Base-by-base conservation (phyloP, 2,329 filamentous ascomycete species). In the Xylaria sp. region DNA sequence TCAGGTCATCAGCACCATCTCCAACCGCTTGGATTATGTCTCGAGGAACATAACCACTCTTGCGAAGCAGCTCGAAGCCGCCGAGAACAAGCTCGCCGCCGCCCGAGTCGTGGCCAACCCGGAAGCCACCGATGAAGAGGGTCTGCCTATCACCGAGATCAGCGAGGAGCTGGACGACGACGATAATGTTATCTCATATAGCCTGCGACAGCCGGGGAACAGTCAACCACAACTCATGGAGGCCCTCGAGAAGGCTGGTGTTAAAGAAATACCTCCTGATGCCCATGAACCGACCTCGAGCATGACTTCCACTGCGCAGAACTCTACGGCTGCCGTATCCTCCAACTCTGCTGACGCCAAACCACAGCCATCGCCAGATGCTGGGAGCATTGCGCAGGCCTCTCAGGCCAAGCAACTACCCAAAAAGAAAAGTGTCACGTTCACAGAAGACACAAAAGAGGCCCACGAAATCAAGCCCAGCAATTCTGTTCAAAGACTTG, bases 131-230 rank as follows among this genome's bases (percentile, higher is more conserved):
- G 89, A 92, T 69, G 91, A 92, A 69, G 89, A 90, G 13, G 90
- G 90, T 0, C 83, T 94, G 61, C 92, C 94, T 0, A 88, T 98
- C 67, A 94, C 92, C 39, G 96, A 98, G 75, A 98, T 99, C 73
- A 85, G 94, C 64, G 96, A 99, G 81, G 90, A 97, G 82, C 84
- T 98, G 28, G 96, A 98, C 77, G 94, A 98, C 9, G 89, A 97
- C 12, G 96, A 91, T 65, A 96, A 97, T 76, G 87, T 98, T 3
- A 81, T 97, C 59, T 92, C 89, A 0, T 89, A 87, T 74, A 87
- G 84, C 65, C 82, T 91, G 37, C 88, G 89, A 46, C 88, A 83
- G n/a, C 91, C 94, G 0, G 91, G 90, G 7, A 88, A 91, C 62
- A 83, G 87, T 15, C 88, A 92, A 20, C 84, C 89, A 9, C 88